Conservation (phyloP, 2,329 filamentous ascomycete species). For the Tolypocladium endophyticum region DNA sequence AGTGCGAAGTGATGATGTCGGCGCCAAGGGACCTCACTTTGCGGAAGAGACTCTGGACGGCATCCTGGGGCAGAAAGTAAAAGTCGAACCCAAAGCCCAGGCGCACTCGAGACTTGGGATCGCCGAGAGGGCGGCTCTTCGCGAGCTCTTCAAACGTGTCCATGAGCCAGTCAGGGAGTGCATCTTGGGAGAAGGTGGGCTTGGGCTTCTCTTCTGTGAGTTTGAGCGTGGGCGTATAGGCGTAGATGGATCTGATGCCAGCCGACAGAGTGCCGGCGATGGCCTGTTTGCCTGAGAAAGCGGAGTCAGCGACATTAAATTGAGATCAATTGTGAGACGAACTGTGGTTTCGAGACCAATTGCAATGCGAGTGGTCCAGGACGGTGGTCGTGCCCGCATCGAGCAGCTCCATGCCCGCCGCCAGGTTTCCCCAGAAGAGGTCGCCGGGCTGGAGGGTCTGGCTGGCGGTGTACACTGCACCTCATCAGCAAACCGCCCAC, state of each 20-base stretch:
- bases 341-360: neutral
- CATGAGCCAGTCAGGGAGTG: neutral
- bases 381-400: neutral
- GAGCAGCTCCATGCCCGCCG: neutral
- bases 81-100: neutral
- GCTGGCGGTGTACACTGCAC: neutral
- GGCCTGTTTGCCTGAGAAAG: neutral
- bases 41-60: neutral
- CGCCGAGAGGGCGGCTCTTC: neutral
- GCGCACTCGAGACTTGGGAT: neutral
- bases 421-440: neutral
- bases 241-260: neutral
- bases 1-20: neutral
- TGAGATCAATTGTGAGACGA: neutral
- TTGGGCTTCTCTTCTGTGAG: neutral
- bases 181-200: neutral
- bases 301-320: neutral
- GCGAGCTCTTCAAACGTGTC: neutral
- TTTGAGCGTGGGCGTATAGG: neutral
- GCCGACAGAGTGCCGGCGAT: neutral
- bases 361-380: neutral
- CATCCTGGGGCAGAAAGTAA: neutral
- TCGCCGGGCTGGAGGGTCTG: neutral
- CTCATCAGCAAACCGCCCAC: neutral
- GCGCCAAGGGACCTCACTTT: neutral